Base-by-base conservation (phyloP, 1,284 basidiomycete genomes). In the Acaromyces ingoldii region DNA sequence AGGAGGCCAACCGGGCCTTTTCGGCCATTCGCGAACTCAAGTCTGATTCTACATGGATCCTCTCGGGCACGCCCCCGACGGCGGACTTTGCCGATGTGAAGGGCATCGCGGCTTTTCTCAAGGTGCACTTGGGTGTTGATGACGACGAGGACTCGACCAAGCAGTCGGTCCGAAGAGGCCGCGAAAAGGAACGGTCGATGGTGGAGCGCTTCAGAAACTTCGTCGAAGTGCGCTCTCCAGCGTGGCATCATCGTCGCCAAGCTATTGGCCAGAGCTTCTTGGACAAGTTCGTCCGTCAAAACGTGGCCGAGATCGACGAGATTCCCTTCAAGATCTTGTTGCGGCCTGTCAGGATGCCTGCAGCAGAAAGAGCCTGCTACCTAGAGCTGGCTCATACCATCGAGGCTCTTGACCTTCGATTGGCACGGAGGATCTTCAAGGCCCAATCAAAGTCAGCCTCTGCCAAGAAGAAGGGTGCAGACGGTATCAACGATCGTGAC, bases 191-290 rank as follows among this genome's bases (percentile, higher is more conserved):
- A 55, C 86, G 88, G 68, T 93, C 91, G 4, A 87, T 84, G 53
- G 90, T 87, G 43, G 91, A 96, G 73, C 84, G 85, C 63, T 96
- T 96, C 82, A 90, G 95, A 75, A 92, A 91, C 0, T 96, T 92
- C 85, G 84, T 91, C 25, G 92, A 96, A 70, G 86, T 91, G 17
- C 91, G 89, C 69, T 91, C 86, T 39, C 76, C 87, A 19, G 87
- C 91, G 60, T 96, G 91, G 91, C 91, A 95, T 72, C 84, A 84
- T 1, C 85, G 89, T 62, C 84, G 91, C 6, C 85, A 91, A 67
- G 79, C 83, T 54, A 78, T 91, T 15, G 91, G 89, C 0, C 92
- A 96, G 69, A 76, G 76, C 17, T 96, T 95, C 81, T 49, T 58
- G 11, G 65, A 75, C 52, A 61, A 64, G 7, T 76, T 74, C 40